These are phyloP conservation scores for Apophysomyces elegans DNA, from an alignment of 371 early-diverging fungal genomes.

Conservation along the genomic window DNA sequence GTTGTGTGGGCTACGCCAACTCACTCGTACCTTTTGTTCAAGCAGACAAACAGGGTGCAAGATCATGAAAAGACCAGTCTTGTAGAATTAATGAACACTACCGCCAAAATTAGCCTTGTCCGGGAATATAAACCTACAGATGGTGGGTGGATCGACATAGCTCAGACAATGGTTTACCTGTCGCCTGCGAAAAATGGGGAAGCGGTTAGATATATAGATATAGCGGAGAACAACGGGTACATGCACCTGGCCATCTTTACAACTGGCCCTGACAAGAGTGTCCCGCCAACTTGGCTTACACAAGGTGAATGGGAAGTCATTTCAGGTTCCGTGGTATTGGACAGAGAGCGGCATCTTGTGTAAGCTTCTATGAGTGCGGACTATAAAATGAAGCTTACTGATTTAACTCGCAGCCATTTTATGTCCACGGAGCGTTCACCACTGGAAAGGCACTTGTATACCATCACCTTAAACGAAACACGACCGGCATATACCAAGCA, in stretches of 20 bases:
- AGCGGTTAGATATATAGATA: conserved; percentile 76
- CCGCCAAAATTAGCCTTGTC: conserved; percentile 27
- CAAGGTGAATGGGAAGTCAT: conserved; percentile 87
- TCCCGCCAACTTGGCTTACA: conserved; percentile 77
- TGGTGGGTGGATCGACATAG: conserved; percentile 39
- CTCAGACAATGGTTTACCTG: conserved; percentile 74
- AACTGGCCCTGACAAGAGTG: conserved; percentile 34
- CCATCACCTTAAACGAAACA: conserved; percentile 22
- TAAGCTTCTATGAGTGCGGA: conserved; percentile 33
- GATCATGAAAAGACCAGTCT: conserved; percentile 74
- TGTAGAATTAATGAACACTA: conserved; percentile 31
- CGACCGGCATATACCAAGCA: conserved; percentile 34
- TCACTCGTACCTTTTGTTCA: conserved; percentile 72
- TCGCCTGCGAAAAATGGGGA: conserved; percentile 59
- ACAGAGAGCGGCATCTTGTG: conserved; percentile 57
- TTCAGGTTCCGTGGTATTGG: conserved; percentile 63
- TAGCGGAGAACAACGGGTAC: conserved; percentile 78
- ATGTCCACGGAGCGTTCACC: conserved; percentile 78
- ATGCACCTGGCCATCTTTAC: conserved; percentile 83
- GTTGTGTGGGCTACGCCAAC: conserved; percentile 79
- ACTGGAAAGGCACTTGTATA: conserved; percentile 80
- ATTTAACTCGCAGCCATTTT: conserved; percentile 49
- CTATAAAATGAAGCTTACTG: not conserved
- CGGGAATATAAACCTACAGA: conserved; percentile 33
- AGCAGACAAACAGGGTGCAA: conserved; percentile 90